Evolutionary conservation across 2,329 filamentous ascomycete species (phyloP), one percentile per base, ranked within the genome.

Genomic region (Nothophoma quercina): DNA sequence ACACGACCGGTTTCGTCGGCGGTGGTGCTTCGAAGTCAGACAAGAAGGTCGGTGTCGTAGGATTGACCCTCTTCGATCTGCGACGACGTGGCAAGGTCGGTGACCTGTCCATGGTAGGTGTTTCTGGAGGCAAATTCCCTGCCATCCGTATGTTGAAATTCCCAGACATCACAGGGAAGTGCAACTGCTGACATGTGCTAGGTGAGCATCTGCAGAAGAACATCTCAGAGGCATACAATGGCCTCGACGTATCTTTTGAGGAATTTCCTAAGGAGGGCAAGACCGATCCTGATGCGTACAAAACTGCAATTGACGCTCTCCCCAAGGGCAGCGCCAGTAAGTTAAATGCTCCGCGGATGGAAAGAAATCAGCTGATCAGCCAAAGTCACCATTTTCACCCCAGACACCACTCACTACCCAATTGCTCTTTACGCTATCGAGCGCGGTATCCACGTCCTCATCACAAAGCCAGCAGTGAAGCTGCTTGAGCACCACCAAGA

Each of bases 1-100:
- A 97, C 82, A 97, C 93, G 67, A 97, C 93, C 34, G 93, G 93
- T 51, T 97, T 95, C 65, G 92, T 96, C 51, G 91, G 90, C 51
- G 88, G 87, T 55, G 89, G 88, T 54, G 88, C 87, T 43, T 96
- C 91, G 4, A 88, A 85, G 9, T 96, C 91, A 41, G 93, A 97
- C 82, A 97, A 97, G 81, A 97, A 97, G 77, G 89, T 97, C 41
- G 93, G 93, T 52, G 93, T 97, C 8, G 93, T 97, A 15, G 93
- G 90, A 32, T 79, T 97, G 72, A 93, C 90, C 19, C 81, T 96
- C 62, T 96, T 96, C 74, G 93, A 96, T 74, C 82, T 97, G 61
- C 87, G 93, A 55, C 84, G 92, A 58, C 84, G 93, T 73, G 92
- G 93, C 64, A 96, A 96, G 77, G 93, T 97, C 19, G 88, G 85